Base-by-base conservation (phyloP, 1,139 yeast genomes). In the Hansenula lynferdii region DNA sequence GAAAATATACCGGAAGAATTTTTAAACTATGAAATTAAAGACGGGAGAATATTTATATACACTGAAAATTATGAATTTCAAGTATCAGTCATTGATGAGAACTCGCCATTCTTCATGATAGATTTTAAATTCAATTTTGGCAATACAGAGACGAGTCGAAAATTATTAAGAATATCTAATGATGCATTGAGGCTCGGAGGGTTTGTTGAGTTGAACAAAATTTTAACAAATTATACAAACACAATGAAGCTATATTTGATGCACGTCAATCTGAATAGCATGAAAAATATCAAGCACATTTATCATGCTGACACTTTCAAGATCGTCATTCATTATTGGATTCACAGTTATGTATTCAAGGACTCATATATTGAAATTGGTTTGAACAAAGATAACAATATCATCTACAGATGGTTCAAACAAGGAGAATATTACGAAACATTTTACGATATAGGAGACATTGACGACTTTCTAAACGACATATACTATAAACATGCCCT, bases 1-100 rank as follows among this genome's bases (percentile, higher is more conserved):
- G 73, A 76, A 33, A 69, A 75, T 31, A 61, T 90, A 31, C 96
- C 96, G 0, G 54, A 62, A 9, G 71, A 75, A 34, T 83, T 85
- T 49, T 64, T 76, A 26, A 70, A 78, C 43, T 86, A 83, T 56
- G 64, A 61, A 20, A 77, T 92, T 17, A 69, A 70, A 42, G 81
- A 90, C 57, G 98, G 97, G 6, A 68, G 95, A 37, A 80, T 85
- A 4, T 73, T 75, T 39, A 82, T 92, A 44, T 76, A 84, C 5
- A 72, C 76, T 1, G 72, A 77, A 41, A 85, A 84, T 40, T 89
- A 85, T 54, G 75, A 78, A 47, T 77, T 84, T 11, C 80, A 84
- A 31, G 62, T 87, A 14, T 80, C 92, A 0, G 79, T 85, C 5
- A 81, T 82, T 3, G 80, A 84, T 45, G 85, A 82, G 38, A 64